Base-by-base conservation (phyloP, 352 stramenopile species). In the Pythium utonaiense region DNA sequence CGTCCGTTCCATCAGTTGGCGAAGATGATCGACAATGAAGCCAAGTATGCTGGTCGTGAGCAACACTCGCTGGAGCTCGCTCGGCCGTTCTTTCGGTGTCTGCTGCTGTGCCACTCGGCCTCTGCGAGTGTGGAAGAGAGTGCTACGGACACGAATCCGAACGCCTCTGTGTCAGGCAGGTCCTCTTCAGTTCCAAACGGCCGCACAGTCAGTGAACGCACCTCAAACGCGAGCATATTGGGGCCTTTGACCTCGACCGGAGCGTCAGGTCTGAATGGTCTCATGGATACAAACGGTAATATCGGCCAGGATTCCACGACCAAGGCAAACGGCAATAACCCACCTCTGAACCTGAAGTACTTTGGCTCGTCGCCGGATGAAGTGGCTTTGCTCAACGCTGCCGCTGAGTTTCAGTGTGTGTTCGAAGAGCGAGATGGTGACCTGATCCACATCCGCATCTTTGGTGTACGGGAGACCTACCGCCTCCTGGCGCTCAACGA, bases 291-390 rank as follows among this genome's bases (percentile, higher is more conserved):
- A n/a, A 25, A 14, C 19, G 42, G 38, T 8, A 34, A 3, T 45
- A 31, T 14, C 13, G 38, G 33, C 21, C 33, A 22, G 12, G 24
- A 28, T 10, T 25, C 24, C 21, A 36, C 28, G n/a, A 10, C 28
- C 17, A 80, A 75, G 22, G 49, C 30, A 1, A 41, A 54, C 21
- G 14, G 34, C n/a, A 28, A 45, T 1, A 28, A 44, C 6, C 28
- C 38, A 16, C 49, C 27, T 1, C 28, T 13, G 3, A 57, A 36
- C 3, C 72, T 68, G 7, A 80, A 81, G 25, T 88, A 88, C 30
- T 89, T 88, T 40, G 85, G 83, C 1, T 94, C 86, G 0, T 95
- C 86, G 3, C 86, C 86, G 0, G 86, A 95, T 50, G 86, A 95
- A 75, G 82, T 92, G 1, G 84, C 86, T 3, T 52, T 95, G 1